These are phyloP conservation scores for Teratosphaeria pseudoeucalypti DNA, from an alignment of 2,329 filamentous ascomycete genomes.

Conservation along the genomic window DNA sequence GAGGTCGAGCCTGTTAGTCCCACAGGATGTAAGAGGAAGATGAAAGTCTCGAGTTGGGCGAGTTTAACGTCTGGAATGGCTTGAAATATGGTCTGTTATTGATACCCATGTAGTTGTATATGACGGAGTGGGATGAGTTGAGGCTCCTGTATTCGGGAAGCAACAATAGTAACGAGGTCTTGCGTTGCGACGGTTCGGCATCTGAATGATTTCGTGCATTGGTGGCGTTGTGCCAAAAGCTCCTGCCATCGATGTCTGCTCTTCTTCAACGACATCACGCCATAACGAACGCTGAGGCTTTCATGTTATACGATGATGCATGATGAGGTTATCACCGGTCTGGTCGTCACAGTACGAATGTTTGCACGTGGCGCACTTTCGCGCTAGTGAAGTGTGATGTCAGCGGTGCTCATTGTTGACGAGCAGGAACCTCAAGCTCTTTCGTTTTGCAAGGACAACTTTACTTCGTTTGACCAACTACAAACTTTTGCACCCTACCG, in stretches of 20 bases:
- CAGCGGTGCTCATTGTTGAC: background rate
- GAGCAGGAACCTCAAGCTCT: background rate
- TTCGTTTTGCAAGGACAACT: background rate
- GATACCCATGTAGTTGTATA: background rate
- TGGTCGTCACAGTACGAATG: too few species aligned
- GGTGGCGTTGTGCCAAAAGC: background rate
- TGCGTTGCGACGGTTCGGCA: background rate
- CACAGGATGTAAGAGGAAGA: background rate
- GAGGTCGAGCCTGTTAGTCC: background rate
- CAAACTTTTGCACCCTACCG: background rate
- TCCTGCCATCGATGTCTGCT: too few species aligned
- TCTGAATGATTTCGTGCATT: background rate
- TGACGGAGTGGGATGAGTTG: background rate
- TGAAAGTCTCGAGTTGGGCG: slow-evolving; percentile 9
- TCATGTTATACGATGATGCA: background rate
- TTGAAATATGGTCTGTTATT: slow-evolving; percentile 5
- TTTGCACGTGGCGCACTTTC: background rate
- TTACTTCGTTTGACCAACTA: background rate
- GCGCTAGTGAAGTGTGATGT: background rate
- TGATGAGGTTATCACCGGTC: background rate
- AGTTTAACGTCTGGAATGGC: slow-evolving; percentile 14
- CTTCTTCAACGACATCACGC: background rate
- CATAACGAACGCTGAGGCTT: background rate
- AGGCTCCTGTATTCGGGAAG: background rate
- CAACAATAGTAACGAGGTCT: background rate